Evolutionary conservation across 2,329 filamentous ascomycete genomes (phyloP).

Genomic region (Penicillium sp.): DNA sequence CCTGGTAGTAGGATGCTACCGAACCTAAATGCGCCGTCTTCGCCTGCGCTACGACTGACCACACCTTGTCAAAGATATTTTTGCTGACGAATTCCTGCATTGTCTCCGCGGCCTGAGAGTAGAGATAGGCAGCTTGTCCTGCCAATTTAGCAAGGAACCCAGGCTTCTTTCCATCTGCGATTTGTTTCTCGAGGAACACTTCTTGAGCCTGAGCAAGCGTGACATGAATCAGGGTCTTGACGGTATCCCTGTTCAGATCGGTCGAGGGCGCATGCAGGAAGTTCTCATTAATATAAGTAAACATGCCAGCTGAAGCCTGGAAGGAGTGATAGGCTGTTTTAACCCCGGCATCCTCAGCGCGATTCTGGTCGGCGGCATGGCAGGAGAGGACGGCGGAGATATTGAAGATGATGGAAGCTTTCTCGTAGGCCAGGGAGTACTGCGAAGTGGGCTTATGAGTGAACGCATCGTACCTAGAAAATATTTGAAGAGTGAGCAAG

Average conservation of each 20-base stretch:
- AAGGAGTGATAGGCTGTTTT: conserved; percentile 98
- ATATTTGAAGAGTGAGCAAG: conserved; percentile 5
- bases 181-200: conserved; percentile 95
- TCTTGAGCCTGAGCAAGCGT: conserved; percentile 97
- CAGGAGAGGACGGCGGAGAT: conserved; percentile 96
- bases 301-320: conserved; percentile 98
- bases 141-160: conserved; percentile 90
- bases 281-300: conserved; percentile 99
- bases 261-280: conserved; percentile 95
- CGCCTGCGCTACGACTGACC: conserved; percentile 71
- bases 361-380: conserved; percentile 89
- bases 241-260: conserved; percentile 93
- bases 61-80: conserved; percentile 91
- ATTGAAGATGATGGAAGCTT: conserved; percentile 99
- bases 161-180: conserved; percentile 88
- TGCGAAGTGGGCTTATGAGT: conserved; percentile 97
- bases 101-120: conserved; percentile 84
- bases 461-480: conserved; percentile 92
- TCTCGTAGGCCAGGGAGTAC: conserved; percentile 96
- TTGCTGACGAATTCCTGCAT: conserved; percentile 90
- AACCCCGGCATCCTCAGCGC: conserved; percentile 86
- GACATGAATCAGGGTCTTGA: conserved; percentile 89
- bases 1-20: conserved; percentile 91
- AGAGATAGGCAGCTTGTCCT: conserved; percentile 86
- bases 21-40: conserved; percentile 85